Percentiles rank a stretch among this genome's conserved stretches.
Conservation (phyloP, 768 basidiomycete genomes). For the Boletus rubroflammeus region DNA sequence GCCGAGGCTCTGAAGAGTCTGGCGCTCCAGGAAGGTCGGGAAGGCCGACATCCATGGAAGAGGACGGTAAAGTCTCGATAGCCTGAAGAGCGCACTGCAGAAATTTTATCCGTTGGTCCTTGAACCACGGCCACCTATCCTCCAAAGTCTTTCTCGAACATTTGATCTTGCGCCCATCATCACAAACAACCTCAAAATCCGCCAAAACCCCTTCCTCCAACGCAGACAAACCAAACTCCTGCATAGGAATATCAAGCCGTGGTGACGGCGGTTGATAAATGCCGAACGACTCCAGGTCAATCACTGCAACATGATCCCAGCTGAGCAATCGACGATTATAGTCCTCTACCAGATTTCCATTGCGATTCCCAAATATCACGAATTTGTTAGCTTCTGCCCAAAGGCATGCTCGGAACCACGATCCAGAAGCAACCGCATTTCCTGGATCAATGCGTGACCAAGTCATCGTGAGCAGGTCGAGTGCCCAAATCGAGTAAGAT, state of each 20-base stretch:
- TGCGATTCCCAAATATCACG: slow-evolving; percentile 85
- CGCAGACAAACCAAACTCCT: slow-evolving; percentile 79
- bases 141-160: slow-evolving; percentile 85
- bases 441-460: slow-evolving; percentile 91
- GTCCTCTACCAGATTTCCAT: slow-evolving; percentile 86
- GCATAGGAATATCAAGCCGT: slow-evolving; percentile 65
- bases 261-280: slow-evolving; percentile 85
- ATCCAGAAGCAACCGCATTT: slow-evolving; percentile 78
- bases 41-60: slow-evolving; percentile 58
- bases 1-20: slow-evolving; percentile 47
- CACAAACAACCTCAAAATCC: slow-evolving; percentile 91
- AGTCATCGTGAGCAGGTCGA: slow-evolving; percentile 77
- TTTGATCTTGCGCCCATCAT: slow-evolving; percentile 79
- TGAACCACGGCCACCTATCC: slow-evolving; percentile 96
- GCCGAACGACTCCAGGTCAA: slow-evolving; percentile 92
- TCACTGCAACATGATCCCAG: slow-evolving; percentile 89
- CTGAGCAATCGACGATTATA: slow-evolving; percentile 87
- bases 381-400: slow-evolving; percentile 85
- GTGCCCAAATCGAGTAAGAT: slow-evolving; percentile 94
- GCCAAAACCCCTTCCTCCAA: slow-evolving; percentile 78
- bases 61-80: slow-evolving; percentile 56
- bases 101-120: slow-evolving; percentile 60
- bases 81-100: slow-evolving; percentile 53
- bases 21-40: slow-evolving; percentile 57
- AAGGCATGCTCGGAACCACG: slow-evolving; percentile 91